Percentiles rank a stretch among this genome's conserved stretches.
phyloP scores from a whole-genome alignment of 352 stramenopile genomes.

The Phytophthora nicotianae region DNA sequence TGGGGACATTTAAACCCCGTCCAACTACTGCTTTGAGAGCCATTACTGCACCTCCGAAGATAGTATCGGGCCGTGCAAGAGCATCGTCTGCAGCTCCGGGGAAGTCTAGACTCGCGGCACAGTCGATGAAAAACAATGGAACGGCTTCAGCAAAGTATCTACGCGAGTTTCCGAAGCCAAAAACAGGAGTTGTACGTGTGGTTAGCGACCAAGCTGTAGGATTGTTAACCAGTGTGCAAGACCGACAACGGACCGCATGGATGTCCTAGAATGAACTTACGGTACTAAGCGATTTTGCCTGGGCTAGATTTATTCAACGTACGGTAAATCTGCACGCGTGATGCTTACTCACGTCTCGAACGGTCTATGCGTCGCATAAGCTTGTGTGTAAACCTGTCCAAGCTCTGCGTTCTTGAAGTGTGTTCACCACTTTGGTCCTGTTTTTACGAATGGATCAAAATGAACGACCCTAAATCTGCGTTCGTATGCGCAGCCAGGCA shows the following conservation, averaged over 20 bases:
- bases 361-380: no score
- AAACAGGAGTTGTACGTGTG: conserved; percentile 47
- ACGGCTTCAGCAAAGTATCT: conserved; percentile 42
- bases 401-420: no score
- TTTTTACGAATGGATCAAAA: no score
- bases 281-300: neutral
- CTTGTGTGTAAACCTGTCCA: no score
- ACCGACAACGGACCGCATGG: conserved; percentile 57
- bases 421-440: no score
- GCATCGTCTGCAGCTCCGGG: conserved; percentile 21
- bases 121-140: conserved; percentile 11
- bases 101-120: neutral
- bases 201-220: conserved; percentile 26
- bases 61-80: conserved; percentile 9
- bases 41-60: conserved; percentile 5
- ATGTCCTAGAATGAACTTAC: conserved; percentile 21
- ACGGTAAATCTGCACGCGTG: no score
- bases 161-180: conserved; percentile 66
- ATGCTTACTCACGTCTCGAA: no score
- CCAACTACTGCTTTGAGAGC: conserved; percentile 26
- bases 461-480: no score
- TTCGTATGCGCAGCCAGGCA: no score
- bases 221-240: conserved; percentile 22
- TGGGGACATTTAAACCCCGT: conserved; percentile 11
- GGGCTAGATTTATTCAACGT: no score